Evolutionary conservation across 257 asterid species (phyloP).

Genomic region (Primulina tabacum): DNA sequence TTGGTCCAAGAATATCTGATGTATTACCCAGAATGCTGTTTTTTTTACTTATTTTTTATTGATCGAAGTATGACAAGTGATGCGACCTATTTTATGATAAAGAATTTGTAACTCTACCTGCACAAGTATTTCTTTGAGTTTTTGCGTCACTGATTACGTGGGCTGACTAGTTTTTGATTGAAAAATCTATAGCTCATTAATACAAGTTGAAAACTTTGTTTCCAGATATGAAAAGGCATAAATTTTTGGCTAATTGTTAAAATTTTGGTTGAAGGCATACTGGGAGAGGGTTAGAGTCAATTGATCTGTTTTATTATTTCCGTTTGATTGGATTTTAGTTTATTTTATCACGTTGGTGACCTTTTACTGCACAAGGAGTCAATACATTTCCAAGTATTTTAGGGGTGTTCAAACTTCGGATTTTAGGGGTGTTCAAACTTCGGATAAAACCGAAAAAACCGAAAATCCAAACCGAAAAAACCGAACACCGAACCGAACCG

Average conservation of each 20-base stretch:
- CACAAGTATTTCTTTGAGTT: not conserved
- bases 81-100: slow-evolving; percentile 6
- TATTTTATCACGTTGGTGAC: no score
- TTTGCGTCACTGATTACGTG: slow-evolving; percentile 31
- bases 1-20: slow-evolving; percentile 12
- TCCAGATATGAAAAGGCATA: slow-evolving; percentile 4
- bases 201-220: slow-evolving; percentile 18
- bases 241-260: slow-evolving; percentile 12
- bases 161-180: not conserved
- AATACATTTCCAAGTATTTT: no score
- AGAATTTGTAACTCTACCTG: not conserved
- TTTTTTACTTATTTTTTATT: not conserved
- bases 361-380: no score
- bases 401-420: no score
- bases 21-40: not conserved
- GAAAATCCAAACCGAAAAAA: no score
- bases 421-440: no score
- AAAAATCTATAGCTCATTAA: not conserved
- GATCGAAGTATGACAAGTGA: not conserved
- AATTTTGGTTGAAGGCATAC: not conserved
- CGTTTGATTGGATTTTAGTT: no score
- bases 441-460: no score
- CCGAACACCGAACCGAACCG: no score
- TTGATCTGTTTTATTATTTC: not conserved
- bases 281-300: not conserved